Conservation (phyloP, 140 eudicot genomes). For the Ambrosia hybrid region DNA sequence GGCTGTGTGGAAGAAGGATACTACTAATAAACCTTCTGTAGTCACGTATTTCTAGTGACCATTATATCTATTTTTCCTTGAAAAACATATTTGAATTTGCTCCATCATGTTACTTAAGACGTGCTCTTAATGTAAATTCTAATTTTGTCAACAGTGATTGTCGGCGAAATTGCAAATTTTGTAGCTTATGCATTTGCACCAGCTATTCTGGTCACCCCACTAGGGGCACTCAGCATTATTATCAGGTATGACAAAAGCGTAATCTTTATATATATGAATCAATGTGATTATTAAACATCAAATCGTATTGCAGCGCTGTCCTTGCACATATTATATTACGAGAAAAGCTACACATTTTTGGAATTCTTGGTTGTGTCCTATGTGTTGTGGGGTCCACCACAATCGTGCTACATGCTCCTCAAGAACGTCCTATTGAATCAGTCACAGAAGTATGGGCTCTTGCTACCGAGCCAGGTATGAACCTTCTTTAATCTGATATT, state of each 20-base stretch:
- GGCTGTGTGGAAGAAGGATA: not conserved
- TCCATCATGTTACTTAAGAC: constrained; percentile 1
- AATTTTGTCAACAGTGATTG: constrained; percentile 55
- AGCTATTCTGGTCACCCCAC: constrained; percentile 78
- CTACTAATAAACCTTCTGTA: not conserved
- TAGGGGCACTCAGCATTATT: constrained; percentile 80
- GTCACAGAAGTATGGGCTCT: constrained; percentile 96
- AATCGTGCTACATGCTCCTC: constrained; percentile 95
- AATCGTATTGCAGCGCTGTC: constrained; percentile 69
- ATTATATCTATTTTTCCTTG: not conserved
- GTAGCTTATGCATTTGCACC: constrained; percentile 89
- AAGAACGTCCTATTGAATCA: constrained; percentile 89
- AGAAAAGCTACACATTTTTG: constrained; percentile 91
- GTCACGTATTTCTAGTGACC: not conserved
- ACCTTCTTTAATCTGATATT: not conserved
- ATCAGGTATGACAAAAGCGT: constrained; percentile 53
- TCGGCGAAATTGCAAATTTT: constrained; percentile 76
- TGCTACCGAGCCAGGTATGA: constrained; percentile 95
- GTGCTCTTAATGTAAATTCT: constrained; percentile 25
- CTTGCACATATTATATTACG: constrained; percentile 91
- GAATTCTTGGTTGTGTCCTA: constrained; percentile 88
- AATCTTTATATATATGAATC: constrained; percentile 11
- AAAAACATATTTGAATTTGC: not conserved
- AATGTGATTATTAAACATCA: constrained; percentile 27
- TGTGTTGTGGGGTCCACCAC: constrained; percentile 99